phyloP scores from a whole-genome alignment of 371 early-diverging fungal genomes.

The Chytridium lagenaria region DNA sequence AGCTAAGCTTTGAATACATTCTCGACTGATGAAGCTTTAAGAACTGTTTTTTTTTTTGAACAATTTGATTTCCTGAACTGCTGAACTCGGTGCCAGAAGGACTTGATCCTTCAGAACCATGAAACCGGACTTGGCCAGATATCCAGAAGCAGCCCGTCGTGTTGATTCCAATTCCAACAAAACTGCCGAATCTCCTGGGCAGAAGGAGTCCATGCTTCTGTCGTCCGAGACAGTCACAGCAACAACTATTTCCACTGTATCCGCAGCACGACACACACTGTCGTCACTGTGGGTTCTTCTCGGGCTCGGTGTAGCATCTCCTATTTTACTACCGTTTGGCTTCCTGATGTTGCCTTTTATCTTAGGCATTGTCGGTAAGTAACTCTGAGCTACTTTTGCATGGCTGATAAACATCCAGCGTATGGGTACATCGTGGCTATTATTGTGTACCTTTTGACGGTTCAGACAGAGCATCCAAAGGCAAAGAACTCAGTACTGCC shows the following conservation, averaged over 20 bases:
- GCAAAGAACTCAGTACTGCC: not conserved
- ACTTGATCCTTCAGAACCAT: no score
- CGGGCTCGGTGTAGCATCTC: not conserved
- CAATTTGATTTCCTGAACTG: no score
- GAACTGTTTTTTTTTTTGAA: no score
- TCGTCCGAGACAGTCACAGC: conserved; percentile 8
- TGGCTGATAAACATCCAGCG: not conserved
- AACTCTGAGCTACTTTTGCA: not conserved
- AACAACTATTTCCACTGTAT: conserved; percentile 3
- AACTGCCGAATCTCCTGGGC: no score
- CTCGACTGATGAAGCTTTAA: no score
- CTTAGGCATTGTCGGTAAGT: not conserved
- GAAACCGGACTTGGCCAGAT: no score
- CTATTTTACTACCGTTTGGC: not conserved
- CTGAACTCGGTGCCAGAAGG: no score
- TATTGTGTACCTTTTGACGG: conserved; percentile 23
- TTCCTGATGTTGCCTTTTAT: not conserved
- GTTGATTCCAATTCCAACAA: no score
- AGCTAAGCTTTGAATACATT: no score
- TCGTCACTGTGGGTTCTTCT: not conserved
- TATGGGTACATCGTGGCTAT: conserved; percentile 18
- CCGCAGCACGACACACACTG: not conserved
- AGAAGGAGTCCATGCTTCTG: not conserved
- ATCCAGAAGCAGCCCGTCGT: no score
- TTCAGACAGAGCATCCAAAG: conserved; percentile 23